Conservation (phyloP, 768 basidiomycete genomes). For the Boletus patriciae region DNA sequence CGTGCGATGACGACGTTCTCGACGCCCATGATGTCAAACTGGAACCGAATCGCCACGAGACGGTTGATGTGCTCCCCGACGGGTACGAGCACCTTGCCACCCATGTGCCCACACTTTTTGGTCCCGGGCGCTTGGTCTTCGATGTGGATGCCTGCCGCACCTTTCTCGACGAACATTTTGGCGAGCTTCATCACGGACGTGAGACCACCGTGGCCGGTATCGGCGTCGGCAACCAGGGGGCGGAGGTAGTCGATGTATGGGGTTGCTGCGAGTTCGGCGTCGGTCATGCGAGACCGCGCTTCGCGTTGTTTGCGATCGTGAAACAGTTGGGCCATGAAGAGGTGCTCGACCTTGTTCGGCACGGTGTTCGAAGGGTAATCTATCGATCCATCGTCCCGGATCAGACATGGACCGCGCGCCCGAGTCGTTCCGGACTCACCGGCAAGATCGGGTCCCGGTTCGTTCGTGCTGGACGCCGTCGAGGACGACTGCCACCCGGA, state of each 20-base stretch:
- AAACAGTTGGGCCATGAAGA: conserved; percentile 98
- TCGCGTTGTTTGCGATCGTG: conserved; percentile 97
- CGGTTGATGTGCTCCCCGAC: conserved; percentile 98
- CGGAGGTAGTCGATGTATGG: conserved; percentile 87
- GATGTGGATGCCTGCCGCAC: conserved; percentile 96
- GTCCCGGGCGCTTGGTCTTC: conserved; percentile 98
- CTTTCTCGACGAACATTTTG: conserved; percentile 98
- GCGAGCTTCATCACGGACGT: conserved; percentile 99
- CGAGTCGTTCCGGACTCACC: conserved; percentile 45
- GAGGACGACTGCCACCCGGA: conserved; percentile 96
- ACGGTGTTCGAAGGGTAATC: conserved; percentile 99
- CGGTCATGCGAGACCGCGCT: conserved; percentile 66
- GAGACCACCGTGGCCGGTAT: conserved; percentile 96
- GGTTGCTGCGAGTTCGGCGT: conserved; percentile 67
- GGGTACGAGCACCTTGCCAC: conserved; percentile 94
- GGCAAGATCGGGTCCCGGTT: conserved; percentile 98
- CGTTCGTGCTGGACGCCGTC: conserved; percentile 90
- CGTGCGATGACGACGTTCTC: conserved; percentile 91
- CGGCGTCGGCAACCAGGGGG: conserved; percentile 94
- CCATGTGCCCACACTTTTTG: conserved; percentile 96
- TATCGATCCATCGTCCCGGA: conserved; percentile 26
- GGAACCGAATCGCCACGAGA: conserved; percentile 93
- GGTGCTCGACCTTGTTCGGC: conserved; percentile 97
- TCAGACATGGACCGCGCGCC: background rate
- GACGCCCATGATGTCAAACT: conserved; percentile 98